A percentile compares a stretch with the other conserved stretches of the same genome.
phyloP scores from a whole-genome alignment of 1,139 yeast genomes.

The Zygoascus hellenicus region DNA sequence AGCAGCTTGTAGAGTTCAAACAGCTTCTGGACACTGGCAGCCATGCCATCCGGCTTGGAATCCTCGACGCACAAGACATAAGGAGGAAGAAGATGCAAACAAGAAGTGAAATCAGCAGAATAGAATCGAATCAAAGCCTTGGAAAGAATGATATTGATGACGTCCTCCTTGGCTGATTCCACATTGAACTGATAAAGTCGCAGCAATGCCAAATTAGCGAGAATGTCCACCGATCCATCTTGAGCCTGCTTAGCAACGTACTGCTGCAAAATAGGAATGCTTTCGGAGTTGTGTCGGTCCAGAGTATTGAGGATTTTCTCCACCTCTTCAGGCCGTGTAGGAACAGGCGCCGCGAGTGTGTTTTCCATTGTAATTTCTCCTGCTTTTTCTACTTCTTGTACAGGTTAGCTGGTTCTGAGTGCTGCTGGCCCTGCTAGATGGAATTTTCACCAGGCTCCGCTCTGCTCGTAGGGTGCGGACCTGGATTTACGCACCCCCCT shows the following conservation, averaged over 20 bases:
- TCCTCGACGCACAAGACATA: conserved; percentile 29
- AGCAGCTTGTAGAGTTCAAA: conserved; percentile 35
- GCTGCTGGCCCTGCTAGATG: not conserved
- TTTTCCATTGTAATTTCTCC: conserved; percentile 25
- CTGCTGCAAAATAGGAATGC: conserved; percentile 39
- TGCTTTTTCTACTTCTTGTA: not conserved
- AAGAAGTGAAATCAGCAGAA: conserved; percentile 40
- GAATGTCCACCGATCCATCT: conserved; percentile 37
- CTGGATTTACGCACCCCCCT: not conserved
- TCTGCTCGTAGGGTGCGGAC: not conserved
- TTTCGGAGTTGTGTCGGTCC: conserved; percentile 43
- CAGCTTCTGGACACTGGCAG: conserved; percentile 36
- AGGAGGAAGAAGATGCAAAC: conserved; percentile 42
- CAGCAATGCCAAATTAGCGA: conserved; percentile 43
- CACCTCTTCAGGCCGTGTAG: conserved; percentile 37
- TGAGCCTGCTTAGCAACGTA: conserved; percentile 39
- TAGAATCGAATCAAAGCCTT: conserved; percentile 40
- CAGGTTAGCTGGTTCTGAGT: not conserved
- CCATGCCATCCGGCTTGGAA: conserved; percentile 27
- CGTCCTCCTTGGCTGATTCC: conserved; percentile 37
- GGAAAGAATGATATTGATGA: conserved; percentile 37
- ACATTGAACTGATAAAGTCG: conserved; percentile 40
- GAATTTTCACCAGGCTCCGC: conserved; percentile 22
- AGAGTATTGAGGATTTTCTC: conserved; percentile 36
- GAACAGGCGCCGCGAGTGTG: conserved; percentile 31